Base-by-base conservation (phyloP, 257 asterid species). In the Nicotiana obtusifolia region DNA sequence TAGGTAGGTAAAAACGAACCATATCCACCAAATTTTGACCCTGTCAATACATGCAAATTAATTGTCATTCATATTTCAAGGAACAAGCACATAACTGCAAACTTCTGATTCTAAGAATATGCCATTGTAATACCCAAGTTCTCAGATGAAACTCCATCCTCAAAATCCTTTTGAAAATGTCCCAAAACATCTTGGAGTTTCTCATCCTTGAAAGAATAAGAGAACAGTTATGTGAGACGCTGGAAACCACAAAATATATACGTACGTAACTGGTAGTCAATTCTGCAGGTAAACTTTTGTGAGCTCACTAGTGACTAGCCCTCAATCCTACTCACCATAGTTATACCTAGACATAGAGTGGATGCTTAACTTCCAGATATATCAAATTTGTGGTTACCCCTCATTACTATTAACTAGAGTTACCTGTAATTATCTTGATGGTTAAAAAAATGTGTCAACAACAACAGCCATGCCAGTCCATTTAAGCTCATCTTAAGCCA, bases 61-160 rank as follows among this genome's bases (percentile, higher is more conserved):
- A n/a, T 4, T 22, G 33, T 60, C 80, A 82, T 57, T 17, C 10
- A 20, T 37, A 9, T 9, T 41, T 31, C 5, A 2, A 57, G 31
- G 20, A 52, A 71, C 82, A 78, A 66, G 64, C 69, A 71, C 75
- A 20, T 22, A 60, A 65, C n/a, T 64, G 10, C 10, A 22, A 82
- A 57, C 67, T 75, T 67, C 81, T 73, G 77, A 57, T 82, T 91
- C 84, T 85, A 92, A 75, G 80, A 11, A 49, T 24, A 26, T 49
- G 22, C 64, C 62, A 75, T 4, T 75, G 64, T 75, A 75, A 49
- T 75, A 75, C 97, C 97, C 90, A 92, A 88, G 86, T 89, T 92
- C 85, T 90, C 97, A 80, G 92, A 92, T 33, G 97, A 90, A 83
- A 92, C 93, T 33, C 92, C 94, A 67, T 94, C 97, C 88, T 92